A percentile compares a stretch with the other conserved stretches of the same genome.
These are phyloP conservation scores for Coprinopsis sp. DNA, from an alignment of 768 basidiomycete genomes.

Conservation along the genomic window DNA sequence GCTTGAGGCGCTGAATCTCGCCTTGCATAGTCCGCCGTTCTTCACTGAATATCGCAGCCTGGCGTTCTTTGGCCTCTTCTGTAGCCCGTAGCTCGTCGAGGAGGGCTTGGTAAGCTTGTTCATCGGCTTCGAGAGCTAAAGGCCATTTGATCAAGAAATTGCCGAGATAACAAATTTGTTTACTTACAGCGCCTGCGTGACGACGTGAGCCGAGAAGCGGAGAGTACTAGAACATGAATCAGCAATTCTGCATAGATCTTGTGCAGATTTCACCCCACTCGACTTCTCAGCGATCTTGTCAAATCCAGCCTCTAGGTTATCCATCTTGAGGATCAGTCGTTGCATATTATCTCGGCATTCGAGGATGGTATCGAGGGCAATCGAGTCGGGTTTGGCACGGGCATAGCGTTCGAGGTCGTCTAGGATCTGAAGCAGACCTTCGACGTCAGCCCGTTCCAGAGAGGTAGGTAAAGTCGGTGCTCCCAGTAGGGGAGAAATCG, in stretches of 20 bases:
- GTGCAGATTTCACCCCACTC: constrained; percentile 43
- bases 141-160: not conserved
- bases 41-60: constrained; percentile 55
- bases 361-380: constrained; percentile 50
- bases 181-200: constrained; percentile 70
- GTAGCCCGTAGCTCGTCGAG: constrained; percentile 59
- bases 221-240: constrained; percentile 52
- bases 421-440: constrained; percentile 63
- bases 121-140: constrained; percentile 69
- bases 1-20: constrained; percentile 53
- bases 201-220: constrained; percentile 62
- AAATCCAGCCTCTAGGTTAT: constrained; percentile 73
- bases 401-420: constrained; percentile 63
- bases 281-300: constrained; percentile 85
- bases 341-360: constrained; percentile 62
- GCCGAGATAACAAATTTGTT: not conserved
- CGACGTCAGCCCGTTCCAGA: constrained; percentile 68
- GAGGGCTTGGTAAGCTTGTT: constrained; percentile 69
- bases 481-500: constrained; percentile 73
- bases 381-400: constrained; percentile 37
- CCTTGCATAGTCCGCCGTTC: constrained; percentile 50
- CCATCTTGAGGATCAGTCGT: constrained; percentile 72
- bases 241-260: constrained; percentile 5
- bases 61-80: constrained; percentile 51
- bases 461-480: constrained; percentile 58